A percentile compares a stretch with the other conserved stretches of the same genome.
These are phyloP conservation scores for Pleurotus djamor DNA, from an alignment of 768 basidiomycete genomes.

Conservation along the genomic window DNA sequence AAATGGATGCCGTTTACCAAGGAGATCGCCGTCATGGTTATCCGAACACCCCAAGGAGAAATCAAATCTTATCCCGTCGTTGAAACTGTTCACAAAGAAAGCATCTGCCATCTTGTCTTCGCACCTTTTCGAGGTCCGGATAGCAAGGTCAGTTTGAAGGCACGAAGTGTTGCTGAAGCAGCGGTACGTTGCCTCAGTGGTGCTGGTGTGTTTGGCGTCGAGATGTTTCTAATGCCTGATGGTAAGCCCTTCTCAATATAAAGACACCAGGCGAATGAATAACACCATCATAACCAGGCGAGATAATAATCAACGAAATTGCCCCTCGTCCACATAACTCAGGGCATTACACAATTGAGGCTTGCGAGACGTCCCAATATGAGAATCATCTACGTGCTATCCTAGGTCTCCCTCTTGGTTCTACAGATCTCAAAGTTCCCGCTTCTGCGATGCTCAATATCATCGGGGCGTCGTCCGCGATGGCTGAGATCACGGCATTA, in stretches of 20 bases:
- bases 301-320: constrained; percentile 90
- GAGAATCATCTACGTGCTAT: constrained; percentile 97
- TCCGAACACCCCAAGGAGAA: constrained; percentile 71
- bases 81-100: constrained; percentile 93
- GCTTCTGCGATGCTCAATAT: constrained; percentile 93
- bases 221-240: constrained; percentile 92
- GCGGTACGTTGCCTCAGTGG: constrained; percentile 80
- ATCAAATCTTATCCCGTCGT: constrained; percentile 87
- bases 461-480: constrained; percentile 75
- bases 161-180: constrained; percentile 72
- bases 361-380: constrained; percentile 95
- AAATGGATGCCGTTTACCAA: constrained; percentile 87
- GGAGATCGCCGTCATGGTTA: constrained; percentile 98
- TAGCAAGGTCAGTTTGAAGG: constrained; percentile 51
- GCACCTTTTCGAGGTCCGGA: constrained; percentile 75
- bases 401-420: constrained; percentile 85
- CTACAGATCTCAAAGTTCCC: constrained; percentile 83
- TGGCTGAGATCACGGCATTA: constrained; percentile 56
- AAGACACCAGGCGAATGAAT: not conserved
- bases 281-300: constrained; percentile 41
- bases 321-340: constrained; percentile 98
- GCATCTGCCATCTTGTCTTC: constrained; percentile 90
- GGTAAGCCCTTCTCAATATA: constrained; percentile 43
- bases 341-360: constrained; percentile 98
- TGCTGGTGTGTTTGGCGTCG: constrained; percentile 95